Evolutionary conservation across 2,329 filamentous ascomycete species (phyloP).

Genomic region (Verticillium dahliae): DNA sequence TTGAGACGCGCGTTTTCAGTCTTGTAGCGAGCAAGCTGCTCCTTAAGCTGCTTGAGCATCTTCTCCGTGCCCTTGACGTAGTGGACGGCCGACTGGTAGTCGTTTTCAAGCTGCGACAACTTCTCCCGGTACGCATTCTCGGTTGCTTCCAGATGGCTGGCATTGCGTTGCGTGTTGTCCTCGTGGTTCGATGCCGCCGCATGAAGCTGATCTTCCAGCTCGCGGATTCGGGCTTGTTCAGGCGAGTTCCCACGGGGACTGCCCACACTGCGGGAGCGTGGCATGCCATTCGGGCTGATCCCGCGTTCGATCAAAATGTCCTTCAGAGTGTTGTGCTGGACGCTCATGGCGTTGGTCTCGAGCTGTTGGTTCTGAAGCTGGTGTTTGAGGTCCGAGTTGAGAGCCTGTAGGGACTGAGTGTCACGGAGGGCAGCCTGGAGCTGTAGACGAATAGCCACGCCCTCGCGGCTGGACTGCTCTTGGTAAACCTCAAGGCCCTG

Average conservation of each 20-base stretch:
- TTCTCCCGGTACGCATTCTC: conserved; percentile 89
- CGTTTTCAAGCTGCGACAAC: conserved; percentile 86
- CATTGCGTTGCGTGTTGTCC: conserved; percentile 72
- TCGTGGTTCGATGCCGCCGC: conserved; percentile 73
- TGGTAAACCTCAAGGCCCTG: conserved; percentile 95
- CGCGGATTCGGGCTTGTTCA: conserved; percentile 70
- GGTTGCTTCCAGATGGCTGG: conserved; percentile 77
- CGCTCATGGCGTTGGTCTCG: conserved; percentile 86
- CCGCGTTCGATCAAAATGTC: conserved; percentile 86
- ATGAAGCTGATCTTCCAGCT: conserved; percentile 84
- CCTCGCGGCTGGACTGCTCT: conserved; percentile 92
- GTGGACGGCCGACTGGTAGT: conserved; percentile 95
- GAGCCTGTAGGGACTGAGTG: conserved; percentile 70
- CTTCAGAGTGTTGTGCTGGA: conserved; percentile 90
- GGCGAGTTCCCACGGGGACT: conserved; percentile 74
- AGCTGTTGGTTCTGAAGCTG: conserved; percentile 81
- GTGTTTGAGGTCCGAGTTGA: conserved; percentile 76
- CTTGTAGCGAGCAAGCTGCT: conserved; percentile 92
- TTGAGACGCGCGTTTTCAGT: conserved; percentile 76
- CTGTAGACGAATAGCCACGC: conserved; percentile 81
- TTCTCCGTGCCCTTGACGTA: conserved; percentile 98
- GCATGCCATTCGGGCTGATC: conserved; percentile 67
- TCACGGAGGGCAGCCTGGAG: conserved; percentile 81
- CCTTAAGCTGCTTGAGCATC: conserved; percentile 98
- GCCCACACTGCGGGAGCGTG: conserved; percentile 65